A percentile compares a stretch with the other conserved stretches of the same genome.
Evolutionary conservation across 352 stramenopile species (phyloP).

Genomic region (Pythium oligandrum): DNA sequence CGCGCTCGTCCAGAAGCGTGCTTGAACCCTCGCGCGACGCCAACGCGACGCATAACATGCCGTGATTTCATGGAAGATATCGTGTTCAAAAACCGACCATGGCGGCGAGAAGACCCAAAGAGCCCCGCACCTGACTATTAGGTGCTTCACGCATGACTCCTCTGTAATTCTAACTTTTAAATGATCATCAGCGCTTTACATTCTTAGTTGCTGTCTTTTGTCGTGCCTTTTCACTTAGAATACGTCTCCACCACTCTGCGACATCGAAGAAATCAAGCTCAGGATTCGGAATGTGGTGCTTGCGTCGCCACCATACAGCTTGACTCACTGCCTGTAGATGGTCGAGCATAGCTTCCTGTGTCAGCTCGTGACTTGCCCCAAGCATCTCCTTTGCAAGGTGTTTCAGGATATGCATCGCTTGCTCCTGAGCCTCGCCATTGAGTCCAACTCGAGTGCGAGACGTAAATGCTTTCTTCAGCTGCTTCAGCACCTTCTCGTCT

Average conservation of each 20-base stretch:
- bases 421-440: too few relatives aligned
- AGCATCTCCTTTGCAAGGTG: too few relatives aligned
- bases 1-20: slow-evolving; percentile 45
- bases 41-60: slow-evolving; percentile 41
- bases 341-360: too few relatives aligned
- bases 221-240: slow-evolving; percentile 1
- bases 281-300: slow-evolving; percentile 2
- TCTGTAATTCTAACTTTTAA: background rate
- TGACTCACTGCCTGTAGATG: too few relatives aligned
- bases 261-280: slow-evolving; percentile 24
- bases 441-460: too few relatives aligned
- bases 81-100: slow-evolving; percentile 76
- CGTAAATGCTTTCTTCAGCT: slow-evolving; percentile 10
- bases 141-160: background rate
- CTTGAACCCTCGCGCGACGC: slow-evolving; percentile 46
- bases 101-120: slow-evolving; percentile 45
- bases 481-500: slow-evolving; percentile 23
- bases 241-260: slow-evolving; percentile 52
- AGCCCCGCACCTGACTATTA: slow-evolving; percentile 50
- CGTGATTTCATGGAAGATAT: slow-evolving; percentile 84
- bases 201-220: too few relatives aligned
- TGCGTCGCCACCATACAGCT: slow-evolving; percentile 13
- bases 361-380: too few relatives aligned
- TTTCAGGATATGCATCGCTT: too few relatives aligned
- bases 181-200: too few relatives aligned